These are phyloP conservation scores for Fraxinus velutina DNA, from an alignment of 305 asterid genomes.

Conservation along the genomic window DNA sequence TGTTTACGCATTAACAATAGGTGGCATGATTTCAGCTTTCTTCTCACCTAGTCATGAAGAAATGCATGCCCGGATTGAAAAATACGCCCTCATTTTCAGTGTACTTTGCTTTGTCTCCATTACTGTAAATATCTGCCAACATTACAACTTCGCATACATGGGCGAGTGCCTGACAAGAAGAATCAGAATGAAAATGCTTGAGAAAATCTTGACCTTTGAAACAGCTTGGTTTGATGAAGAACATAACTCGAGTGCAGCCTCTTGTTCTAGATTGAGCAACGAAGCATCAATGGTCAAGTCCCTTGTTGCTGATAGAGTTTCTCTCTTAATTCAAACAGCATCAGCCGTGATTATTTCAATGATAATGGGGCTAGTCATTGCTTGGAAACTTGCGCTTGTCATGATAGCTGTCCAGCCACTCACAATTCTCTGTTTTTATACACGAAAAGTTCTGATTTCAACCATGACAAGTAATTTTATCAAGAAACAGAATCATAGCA, in stretches of 20 bases:
- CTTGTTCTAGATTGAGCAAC: slow-evolving; percentile 58
- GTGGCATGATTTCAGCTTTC: slow-evolving; percentile 80
- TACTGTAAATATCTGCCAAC: slow-evolving; percentile 58
- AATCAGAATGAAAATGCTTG: slow-evolving; percentile 52
- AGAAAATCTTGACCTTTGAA: slow-evolving; percentile 63
- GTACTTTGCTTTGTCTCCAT: slow-evolving; percentile 57
- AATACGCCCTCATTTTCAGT: slow-evolving; percentile 49
- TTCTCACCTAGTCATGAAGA: slow-evolving; percentile 50
- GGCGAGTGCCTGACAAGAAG: slow-evolving; percentile 65
- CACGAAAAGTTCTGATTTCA: slow-evolving; percentile 59
- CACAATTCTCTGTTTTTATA: slow-evolving; percentile 64
- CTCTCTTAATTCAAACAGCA: slow-evolving; percentile 55
- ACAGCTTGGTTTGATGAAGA: slow-evolving; percentile 81
- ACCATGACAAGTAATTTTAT: slow-evolving; percentile 55
- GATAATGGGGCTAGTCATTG: slow-evolving; percentile 60
- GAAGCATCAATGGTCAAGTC: slow-evolving; percentile 84
- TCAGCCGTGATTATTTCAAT: slow-evolving; percentile 67
- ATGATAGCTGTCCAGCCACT: slow-evolving; percentile 85
- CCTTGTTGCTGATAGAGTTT: slow-evolving; percentile 70
- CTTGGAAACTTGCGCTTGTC: slow-evolving; percentile 82
- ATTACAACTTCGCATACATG: slow-evolving; percentile 74
- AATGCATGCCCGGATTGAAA: slow-evolving; percentile 54
- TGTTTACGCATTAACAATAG: slow-evolving; percentile 68
- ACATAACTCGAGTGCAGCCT: slow-evolving; percentile 56
- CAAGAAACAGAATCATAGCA: slow-evolving; percentile 61